A percentile compares a stretch with the other conserved stretches of the same genome.
Evolutionary conservation across 306 rosid genomes (phyloP).

Genomic region (Prunus armeniaca): DNA sequence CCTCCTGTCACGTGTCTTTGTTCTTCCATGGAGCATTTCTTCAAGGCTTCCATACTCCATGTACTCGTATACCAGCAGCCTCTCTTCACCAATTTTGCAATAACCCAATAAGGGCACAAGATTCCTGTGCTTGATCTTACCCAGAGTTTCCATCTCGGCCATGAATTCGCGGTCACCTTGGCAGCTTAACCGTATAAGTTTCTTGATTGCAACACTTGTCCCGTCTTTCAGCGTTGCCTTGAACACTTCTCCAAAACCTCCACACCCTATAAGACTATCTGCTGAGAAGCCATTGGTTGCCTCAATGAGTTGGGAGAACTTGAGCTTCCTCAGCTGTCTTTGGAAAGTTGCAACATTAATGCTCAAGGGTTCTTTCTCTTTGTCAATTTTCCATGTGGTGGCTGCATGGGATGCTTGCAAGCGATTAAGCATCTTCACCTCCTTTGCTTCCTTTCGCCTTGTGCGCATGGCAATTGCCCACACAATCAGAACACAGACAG

Average conservation of each 20-base stretch:
- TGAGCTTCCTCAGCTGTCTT: conserved; percentile 90
- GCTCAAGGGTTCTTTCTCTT: conserved; percentile 90
- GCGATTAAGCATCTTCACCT: conserved; percentile 85
- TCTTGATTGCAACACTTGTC: conserved; percentile 91
- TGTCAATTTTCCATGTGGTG: conserved; percentile 96
- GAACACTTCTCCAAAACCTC: conserved; percentile 98
- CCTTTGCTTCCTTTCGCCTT: conserved; percentile 78
- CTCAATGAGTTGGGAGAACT: conserved; percentile 90
- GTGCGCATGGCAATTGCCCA: conserved; percentile 92
- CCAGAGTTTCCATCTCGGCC: conserved; percentile 98
- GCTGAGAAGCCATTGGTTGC: conserved; percentile 99
- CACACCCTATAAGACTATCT: conserved; percentile 85
- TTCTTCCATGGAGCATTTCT: conserved; percentile 91
- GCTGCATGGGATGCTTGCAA: conserved; percentile 90
- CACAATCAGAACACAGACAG: conserved; percentile 71
- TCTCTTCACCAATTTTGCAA: conserved; percentile 93
- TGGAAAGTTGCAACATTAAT: conserved; percentile 97
- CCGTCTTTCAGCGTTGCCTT: conserved; percentile 91
- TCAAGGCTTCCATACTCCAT: conserved; percentile 97
- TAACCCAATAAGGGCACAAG: conserved; percentile 88
- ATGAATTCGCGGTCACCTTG: conserved; percentile 96
- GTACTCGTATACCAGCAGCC: conserved; percentile 91
- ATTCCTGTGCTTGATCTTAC: conserved; percentile 87
- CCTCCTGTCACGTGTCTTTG: conserved; percentile 47
- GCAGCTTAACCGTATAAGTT: conserved; percentile 83